Evolutionary conservation across 805 yeast genomes (phyloP).

Genomic region (Wickerhamiella brachini): DNA sequence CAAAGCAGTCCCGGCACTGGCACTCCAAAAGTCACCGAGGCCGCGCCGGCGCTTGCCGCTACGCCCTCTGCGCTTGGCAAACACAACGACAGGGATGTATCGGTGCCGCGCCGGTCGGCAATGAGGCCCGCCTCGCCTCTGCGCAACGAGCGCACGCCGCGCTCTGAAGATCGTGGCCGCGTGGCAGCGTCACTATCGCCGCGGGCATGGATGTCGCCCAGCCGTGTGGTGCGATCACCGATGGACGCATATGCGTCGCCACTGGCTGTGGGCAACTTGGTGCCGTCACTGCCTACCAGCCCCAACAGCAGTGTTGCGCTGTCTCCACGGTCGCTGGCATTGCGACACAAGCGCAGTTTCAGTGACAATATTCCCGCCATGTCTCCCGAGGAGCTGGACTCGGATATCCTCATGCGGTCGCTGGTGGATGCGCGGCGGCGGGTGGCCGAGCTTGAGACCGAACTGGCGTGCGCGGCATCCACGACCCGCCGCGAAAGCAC

Average conservation of each 20-base stretch:
- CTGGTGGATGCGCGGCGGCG: conserved; percentile 19
- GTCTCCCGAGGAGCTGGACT: conserved; percentile 1
- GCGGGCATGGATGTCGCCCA: not conserved
- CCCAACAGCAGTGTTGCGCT: not conserved
- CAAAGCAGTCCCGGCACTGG: not conserved
- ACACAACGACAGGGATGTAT: not conserved
- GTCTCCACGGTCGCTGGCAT: not conserved
- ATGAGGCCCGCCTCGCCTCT: not conserved
- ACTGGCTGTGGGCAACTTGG: not conserved
- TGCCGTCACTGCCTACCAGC: not conserved
- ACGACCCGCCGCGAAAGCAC: not conserved
- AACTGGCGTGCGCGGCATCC: conserved; percentile 3
- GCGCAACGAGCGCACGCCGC: conserved; percentile 1
- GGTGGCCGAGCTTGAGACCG: conserved; percentile 19
- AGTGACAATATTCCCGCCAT: conserved; percentile 9
- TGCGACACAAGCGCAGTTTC: conserved; percentile 14
- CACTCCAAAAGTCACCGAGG: not conserved
- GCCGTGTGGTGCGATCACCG: not conserved
- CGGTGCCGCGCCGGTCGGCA: not conserved
- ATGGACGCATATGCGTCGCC: not conserved
- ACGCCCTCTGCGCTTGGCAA: not conserved
- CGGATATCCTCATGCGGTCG: conserved; percentile 11
- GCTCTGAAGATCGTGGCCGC: not conserved
- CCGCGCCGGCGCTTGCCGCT: not conserved
- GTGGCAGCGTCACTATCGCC: not conserved